These are phyloP conservation scores for Coniochaeta sp. DNA, from an alignment of 2,329 filamentous ascomycete genomes.

Conservation along the genomic window DNA sequence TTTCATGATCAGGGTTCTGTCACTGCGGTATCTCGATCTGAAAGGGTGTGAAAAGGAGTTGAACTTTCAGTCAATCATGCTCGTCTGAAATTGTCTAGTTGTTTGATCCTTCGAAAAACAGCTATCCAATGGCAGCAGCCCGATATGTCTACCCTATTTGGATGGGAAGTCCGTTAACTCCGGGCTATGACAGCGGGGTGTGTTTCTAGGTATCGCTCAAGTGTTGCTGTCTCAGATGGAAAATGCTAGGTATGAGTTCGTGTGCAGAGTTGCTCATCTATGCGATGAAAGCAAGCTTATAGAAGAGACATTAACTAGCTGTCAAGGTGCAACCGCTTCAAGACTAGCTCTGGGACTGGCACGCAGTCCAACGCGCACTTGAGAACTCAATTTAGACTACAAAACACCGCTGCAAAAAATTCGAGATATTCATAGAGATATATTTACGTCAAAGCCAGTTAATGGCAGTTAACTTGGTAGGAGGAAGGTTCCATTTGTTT, in stretches of 20 bases:
- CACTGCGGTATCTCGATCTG: no score
- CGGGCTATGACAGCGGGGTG: neutral
- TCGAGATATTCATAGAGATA: no score
- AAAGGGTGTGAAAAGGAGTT: no score
- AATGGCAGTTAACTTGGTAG: no score
- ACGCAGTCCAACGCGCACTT: no score
- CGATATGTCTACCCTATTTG: neutral
- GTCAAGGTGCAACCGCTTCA: no score
- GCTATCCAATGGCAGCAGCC: neutral
- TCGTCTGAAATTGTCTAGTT: neutral
- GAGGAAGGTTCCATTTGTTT: no score
- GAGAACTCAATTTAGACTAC: neutral
- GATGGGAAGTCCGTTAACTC: neutral
- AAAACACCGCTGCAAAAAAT: neutral
- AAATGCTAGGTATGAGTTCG: neutral
- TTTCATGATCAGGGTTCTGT: slow-evolving; percentile 25
- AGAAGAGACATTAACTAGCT: no score
- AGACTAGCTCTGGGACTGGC: no score
- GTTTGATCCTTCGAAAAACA: neutral
- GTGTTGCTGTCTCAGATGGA: neutral
- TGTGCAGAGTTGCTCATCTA: neutral
- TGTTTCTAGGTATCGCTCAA: neutral
- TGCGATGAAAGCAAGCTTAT: no score
- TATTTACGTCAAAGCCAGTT: no score
- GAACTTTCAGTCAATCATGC: no score